phyloP scores from a whole-genome alignment of 2,329 filamentous ascomycete genomes.

The Fusarium nygamai region DNA sequence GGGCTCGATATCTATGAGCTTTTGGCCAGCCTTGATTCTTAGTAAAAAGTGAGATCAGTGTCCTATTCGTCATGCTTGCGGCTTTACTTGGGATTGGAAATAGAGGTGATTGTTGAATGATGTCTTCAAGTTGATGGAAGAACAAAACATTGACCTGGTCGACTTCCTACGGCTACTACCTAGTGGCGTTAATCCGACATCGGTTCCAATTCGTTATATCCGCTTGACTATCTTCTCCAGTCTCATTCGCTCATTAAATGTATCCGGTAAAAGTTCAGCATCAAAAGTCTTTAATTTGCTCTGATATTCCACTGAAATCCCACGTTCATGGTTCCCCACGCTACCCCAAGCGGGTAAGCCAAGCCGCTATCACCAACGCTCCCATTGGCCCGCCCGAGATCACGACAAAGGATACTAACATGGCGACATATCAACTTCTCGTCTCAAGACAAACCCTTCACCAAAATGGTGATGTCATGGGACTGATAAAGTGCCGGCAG shows the following conservation, averaged over 20 bases:
- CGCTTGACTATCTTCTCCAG: rapidly evolving
- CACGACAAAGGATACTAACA: slow-evolving; percentile 24
- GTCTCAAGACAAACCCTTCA: not conserved
- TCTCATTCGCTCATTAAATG: too few species aligned
- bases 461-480: slow-evolving; percentile 9
- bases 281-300: not conserved
- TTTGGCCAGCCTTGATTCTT: rapidly evolving
- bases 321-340: not conserved
- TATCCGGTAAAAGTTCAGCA: not conserved
- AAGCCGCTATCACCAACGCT: not conserved
- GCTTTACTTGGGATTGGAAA: too few species aligned
- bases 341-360: not conserved
- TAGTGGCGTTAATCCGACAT: too few species aligned
- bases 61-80: too few species aligned
- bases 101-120: rapidly evolving
- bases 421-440: slow-evolving; percentile 16
- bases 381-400: not conserved
- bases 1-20: rapidly evolving
- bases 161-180: not conserved
- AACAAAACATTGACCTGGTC: rapidly evolving
- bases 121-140: not conserved
- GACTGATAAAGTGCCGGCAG: rapidly evolving
- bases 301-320: not conserved
- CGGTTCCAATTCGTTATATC: rapidly evolving
- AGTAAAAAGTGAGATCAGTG: too few species aligned